Conservation (phyloP, 257 asterid genomes). For the Nicotiana paniculata region DNA sequence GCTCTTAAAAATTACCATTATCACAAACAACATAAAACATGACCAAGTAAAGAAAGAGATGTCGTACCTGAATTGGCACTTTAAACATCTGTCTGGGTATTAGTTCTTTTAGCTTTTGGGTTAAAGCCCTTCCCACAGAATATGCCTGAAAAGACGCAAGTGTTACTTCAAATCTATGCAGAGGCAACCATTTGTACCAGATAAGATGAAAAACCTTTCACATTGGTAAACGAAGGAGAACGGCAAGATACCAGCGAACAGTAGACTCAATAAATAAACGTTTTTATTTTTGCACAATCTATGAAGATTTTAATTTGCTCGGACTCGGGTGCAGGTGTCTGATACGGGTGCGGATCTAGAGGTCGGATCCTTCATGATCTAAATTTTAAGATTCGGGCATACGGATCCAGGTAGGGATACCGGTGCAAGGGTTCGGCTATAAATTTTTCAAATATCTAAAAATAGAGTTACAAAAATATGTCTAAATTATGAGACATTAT, state of each 20-base stretch:
- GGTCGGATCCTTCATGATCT: no score
- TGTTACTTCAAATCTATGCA: background rate
- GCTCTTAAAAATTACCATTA: background rate
- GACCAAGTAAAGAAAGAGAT: background rate
- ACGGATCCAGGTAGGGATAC: no score
- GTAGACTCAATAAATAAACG: background rate
- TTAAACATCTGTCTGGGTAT: conserved; percentile 98
- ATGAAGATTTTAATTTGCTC: background rate
- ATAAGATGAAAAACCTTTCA: background rate
- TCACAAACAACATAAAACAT: background rate
- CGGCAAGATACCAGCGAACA: background rate
- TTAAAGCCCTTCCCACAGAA: conserved; percentile 94
- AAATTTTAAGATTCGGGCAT: no score
- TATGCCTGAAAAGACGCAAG: conserved; percentile 55
- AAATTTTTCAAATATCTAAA: no score
- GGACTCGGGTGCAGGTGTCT: no score
- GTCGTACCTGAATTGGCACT: conserved; percentile 90
- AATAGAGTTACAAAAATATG: no score
- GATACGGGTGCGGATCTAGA: no score
- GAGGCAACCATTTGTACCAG: background rate
- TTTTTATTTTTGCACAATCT: background rate
- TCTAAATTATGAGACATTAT: no score
- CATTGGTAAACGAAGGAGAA: background rate
- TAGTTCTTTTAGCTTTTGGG: conserved; percentile 90
- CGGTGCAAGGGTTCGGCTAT: no score